A percentile compares a stretch with the other conserved stretches of the same genome.
Conservation (phyloP, 805 yeast genomes). For the Phaffomyces antillensis region DNA sequence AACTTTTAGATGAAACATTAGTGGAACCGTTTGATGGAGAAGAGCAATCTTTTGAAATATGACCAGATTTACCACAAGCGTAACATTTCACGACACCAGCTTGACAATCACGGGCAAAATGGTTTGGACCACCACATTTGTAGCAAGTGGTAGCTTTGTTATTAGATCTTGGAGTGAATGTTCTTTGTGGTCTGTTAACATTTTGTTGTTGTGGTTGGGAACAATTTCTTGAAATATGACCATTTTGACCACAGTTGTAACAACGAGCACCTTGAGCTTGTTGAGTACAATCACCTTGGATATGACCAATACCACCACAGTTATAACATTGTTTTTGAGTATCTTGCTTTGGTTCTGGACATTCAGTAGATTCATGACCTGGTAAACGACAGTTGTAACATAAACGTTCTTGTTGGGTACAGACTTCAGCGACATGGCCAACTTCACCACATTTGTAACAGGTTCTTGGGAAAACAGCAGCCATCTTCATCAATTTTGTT, state of each 20-base stretch:
- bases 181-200: constrained; percentile 12
- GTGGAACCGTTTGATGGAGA: constrained; percentile 42
- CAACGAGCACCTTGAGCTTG: constrained; percentile 56
- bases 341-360: constrained; percentile 83
- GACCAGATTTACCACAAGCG: constrained; percentile 89
- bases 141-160: constrained; percentile 56
- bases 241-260: constrained; percentile 70
- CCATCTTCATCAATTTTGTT: constrained; percentile 10
- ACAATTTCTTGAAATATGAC: constrained; percentile 81
- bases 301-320: constrained; percentile 88
- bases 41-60: constrained; percentile 78
- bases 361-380: constrained; percentile 83
- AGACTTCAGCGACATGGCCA: constrained; percentile 86
- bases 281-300: constrained; percentile 74
- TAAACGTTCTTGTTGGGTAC: constrained; percentile 76
- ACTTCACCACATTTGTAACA: constrained; percentile 90
- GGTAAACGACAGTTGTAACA: constrained; percentile 91
- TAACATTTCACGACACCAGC: constrained; percentile 71
- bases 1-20: constrained; percentile 28
- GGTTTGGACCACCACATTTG: constrained; percentile 92
- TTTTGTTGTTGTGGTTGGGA: constrained; percentile 34
- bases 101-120: constrained; percentile 85
- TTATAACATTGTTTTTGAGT: constrained; percentile 86
- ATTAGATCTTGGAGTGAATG: constrained; percentile 15
- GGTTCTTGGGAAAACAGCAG: constrained; percentile 53